Base-by-base conservation (phyloP, 2,329 filamentous ascomycete genomes). In the Phoma sp. region DNA sequence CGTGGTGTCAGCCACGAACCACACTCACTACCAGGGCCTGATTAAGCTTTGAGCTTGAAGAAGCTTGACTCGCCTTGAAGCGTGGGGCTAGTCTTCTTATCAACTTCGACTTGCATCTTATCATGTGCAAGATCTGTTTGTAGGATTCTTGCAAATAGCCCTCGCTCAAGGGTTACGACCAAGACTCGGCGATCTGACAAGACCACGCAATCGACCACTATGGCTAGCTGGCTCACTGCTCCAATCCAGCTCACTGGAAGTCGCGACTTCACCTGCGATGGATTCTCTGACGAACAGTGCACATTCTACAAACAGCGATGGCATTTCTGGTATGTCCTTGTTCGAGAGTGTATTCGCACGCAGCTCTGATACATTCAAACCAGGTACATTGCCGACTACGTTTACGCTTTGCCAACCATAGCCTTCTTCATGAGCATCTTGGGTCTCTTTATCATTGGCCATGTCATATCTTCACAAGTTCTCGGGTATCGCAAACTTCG, bases 341-440 rank as follows among this genome's bases (percentile, higher is more conserved):
- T 13, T 17, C 6, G 31, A 24, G 6, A 22, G 3, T 21, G 12
- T 13, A 2, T 12, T 36, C n/a, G 6, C 13, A 9, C 6, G 33
- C 10, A n/a, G 7, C 13, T 40, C 24, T 41, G 10, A 56, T 33
- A 19, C 6, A 33, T 39, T 27, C 15, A n/a, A 32, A 21, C 6
- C 47, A 83, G 81, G 81, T 84, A 84, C 58, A 69, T 82, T 51
- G 80, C 83, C 21, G 84, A 86, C 61, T 78, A 81, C 58, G 77
- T 80, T 32, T 86, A 81, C 59, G 81, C 79, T 0, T 67, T 85
- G 4, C 77, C 77, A 6, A 84, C 83, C 0, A 70, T 84, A 3
- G 83, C 81, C 39, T 82, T 85, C 59, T 80, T 85, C 67, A 73
- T 82, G 60, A 74, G 75, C 0, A 68, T 72, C n/a, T 80, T 85